These are phyloP conservation scores for Lagerstroemia speciosa DNA, from an alignment of 345 rosid genomes.

Conservation along the genomic window DNA sequence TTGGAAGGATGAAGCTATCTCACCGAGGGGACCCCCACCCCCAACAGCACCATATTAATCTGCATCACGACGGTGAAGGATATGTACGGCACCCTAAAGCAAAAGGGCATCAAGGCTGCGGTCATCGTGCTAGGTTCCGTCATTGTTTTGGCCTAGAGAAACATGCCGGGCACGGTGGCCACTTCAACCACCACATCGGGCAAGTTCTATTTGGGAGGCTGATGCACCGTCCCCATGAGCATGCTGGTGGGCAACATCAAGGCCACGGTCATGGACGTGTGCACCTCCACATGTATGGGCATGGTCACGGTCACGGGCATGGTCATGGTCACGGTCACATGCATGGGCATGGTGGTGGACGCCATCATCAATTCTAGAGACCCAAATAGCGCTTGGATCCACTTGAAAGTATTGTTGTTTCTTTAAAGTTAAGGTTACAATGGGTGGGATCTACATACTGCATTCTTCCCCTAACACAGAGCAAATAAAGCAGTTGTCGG, in stretches of 20 bases:
- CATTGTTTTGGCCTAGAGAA: not conserved
- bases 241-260: not conserved
- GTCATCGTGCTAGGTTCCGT: not conserved
- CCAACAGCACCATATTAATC: not conserved
- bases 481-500: too few relatives aligned
- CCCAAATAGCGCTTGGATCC: too few relatives aligned
- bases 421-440: too few relatives aligned
- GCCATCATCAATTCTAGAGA: too few relatives aligned
- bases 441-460: too few relatives aligned
- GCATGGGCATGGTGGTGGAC: not conserved
- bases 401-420: too few relatives aligned
- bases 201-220: too few relatives aligned
- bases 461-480: too few relatives aligned
- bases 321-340: not conserved
- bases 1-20: not conserved
- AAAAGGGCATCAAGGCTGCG: not conserved
- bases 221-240: too few relatives aligned
- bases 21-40: not conserved
- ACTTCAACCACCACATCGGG: not conserved
- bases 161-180: not conserved
- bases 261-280: slow-evolving; percentile 6
- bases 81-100: not conserved
- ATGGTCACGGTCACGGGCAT: not conserved
- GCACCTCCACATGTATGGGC: too few relatives aligned
- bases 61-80: not conserved